A percentile compares a stretch with the other conserved stretches of the same genome.
Conservation (phyloP, 2,329 filamentous ascomycete species). For the Lanzia echinophila region DNA sequence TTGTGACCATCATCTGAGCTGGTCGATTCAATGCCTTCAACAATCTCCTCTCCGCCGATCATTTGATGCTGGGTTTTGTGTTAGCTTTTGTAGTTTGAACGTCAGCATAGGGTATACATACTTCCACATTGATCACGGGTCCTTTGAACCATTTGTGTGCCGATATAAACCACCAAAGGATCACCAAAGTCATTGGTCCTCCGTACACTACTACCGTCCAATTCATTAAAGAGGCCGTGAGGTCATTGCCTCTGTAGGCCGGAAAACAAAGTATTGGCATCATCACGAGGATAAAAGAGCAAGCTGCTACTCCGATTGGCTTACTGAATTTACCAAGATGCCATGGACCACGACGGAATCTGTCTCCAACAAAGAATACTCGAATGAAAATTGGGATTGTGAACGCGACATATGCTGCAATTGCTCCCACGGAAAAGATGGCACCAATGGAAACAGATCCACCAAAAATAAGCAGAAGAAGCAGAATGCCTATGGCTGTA, state of each 20-base stretch:
- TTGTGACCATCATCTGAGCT: constrained; percentile 16
- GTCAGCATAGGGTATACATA: constrained; percentile 9
- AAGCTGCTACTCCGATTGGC: constrained; percentile 48
- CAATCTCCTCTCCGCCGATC: constrained; percentile 24
- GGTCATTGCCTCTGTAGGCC: constrained; percentile 43
- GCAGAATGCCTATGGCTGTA: constrained; percentile 46
- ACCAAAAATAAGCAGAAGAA: constrained; percentile 57
- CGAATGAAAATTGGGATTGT: constrained; percentile 49
- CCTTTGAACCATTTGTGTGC: constrained; percentile 62
- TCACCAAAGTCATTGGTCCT: constrained; percentile 48
- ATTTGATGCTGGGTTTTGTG: constrained; percentile 23
- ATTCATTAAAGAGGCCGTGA: constrained; percentile 51
- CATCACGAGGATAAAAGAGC: constrained; percentile 56
- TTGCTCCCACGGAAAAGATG: constrained; percentile 61
- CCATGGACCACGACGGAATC: constrained; percentile 60
- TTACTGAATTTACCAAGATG: constrained; percentile 53
- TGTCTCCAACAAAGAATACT: constrained; percentile 52
- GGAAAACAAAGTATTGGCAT: constrained; percentile 60
- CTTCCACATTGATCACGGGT: constrained; percentile 55
- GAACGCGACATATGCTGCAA: constrained; percentile 55
- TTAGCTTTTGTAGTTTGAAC: constrained; percentile 12
- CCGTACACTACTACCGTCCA: constrained; percentile 60
- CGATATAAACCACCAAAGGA: constrained; percentile 53
- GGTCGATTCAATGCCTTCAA: constrained; percentile 20
- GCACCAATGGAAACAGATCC: constrained; percentile 54